phyloP scores from a whole-genome alignment of 805 yeast genomes.

The Yarrowia keelungensis region DNA sequence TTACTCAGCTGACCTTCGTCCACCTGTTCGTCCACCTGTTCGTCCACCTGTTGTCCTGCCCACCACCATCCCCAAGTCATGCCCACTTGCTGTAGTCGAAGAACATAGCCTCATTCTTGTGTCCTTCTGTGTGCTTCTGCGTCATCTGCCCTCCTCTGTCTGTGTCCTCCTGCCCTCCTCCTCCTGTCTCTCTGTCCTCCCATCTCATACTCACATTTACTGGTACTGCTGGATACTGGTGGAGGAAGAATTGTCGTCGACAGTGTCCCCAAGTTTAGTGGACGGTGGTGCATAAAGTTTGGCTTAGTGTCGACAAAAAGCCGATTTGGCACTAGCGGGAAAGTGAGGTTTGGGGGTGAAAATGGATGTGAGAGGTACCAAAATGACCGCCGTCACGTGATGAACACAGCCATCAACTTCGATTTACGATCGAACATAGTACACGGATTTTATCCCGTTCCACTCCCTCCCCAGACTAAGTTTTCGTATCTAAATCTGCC shows the following conservation, averaged over 20 bases:
- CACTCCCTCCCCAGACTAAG: no score
- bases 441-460: no score
- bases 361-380: no score
- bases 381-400: no score
- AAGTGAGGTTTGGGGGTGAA: neutral
- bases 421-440: neutral
- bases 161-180: neutral
- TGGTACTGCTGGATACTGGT: constrained; percentile 26
- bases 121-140: no score
- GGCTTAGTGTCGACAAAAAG: neutral
- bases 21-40: no score
- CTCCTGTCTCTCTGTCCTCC: no score
- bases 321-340: constrained; percentile 18
- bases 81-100: no score
- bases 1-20: no score
- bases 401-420: neutral
- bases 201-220: constrained; percentile 15
- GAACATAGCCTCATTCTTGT: no score
- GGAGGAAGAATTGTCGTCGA: constrained; percentile 29
- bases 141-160: neutral
- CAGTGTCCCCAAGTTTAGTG: constrained; percentile 15
- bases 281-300: constrained; percentile 17
- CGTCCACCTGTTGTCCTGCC: no score
- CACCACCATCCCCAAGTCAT: no score
- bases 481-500: constrained; percentile 11